Conservation (phyloP, 768 basidiomycete species). For the Tephrocybe rancida region DNA sequence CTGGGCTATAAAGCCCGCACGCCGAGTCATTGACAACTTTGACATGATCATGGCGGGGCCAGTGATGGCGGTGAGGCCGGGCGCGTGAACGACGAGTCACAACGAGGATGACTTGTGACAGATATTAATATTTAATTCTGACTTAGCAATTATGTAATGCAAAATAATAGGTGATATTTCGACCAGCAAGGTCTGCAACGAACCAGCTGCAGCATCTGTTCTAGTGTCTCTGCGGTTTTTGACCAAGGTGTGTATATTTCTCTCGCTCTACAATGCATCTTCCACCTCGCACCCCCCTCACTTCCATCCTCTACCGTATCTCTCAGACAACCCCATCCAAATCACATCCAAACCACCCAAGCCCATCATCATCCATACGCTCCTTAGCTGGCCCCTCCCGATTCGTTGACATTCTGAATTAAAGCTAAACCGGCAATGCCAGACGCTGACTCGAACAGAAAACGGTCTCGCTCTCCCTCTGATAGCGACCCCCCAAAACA, state of each 20-base stretch:
- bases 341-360: conserved; percentile 44
- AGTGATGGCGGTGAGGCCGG: too few relatives aligned
- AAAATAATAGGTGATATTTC: not conserved
- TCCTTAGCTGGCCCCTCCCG: conserved; percentile 42
- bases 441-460: conserved; percentile 84
- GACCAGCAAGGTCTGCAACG: too few relatives aligned
- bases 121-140: too few relatives aligned
- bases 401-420: conserved; percentile 33
- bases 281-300: conserved; percentile 65
- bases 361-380: conserved; percentile 36
- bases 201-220: not conserved
- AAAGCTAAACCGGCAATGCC: conserved; percentile 75
- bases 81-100: too few relatives aligned
- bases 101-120: too few relatives aligned
- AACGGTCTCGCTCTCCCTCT: conserved; percentile 85
- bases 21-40: too few relatives aligned
- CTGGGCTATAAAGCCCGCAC: too few relatives aligned
- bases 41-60: too few relatives aligned
- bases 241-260: conserved; percentile 26
- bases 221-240: not conserved
- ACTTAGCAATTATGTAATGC: not conserved
- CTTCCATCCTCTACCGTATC: conserved; percentile 49
- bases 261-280: conserved; percentile 31
- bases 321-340: conserved; percentile 47
- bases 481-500: conserved; percentile 80